Percentiles rank a stretch among this genome's conserved stretches.
Conservation (phyloP, 148 eudicot genomes). For the Rhododendron ovatum region DNA sequence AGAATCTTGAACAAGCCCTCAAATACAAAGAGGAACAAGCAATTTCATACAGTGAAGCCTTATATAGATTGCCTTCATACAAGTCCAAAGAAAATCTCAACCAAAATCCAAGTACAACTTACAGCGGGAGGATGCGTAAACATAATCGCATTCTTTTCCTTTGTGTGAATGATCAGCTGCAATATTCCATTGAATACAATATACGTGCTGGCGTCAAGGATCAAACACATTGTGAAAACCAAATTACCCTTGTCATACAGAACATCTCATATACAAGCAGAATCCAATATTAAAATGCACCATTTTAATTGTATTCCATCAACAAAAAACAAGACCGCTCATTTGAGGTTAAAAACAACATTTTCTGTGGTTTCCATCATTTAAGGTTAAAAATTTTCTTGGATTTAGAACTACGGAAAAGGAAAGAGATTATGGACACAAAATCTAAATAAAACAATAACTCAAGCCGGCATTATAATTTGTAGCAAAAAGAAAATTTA, state of each 20-base stretch:
- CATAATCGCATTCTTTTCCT: constrained; percentile 88
- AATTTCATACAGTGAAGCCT: background rate
- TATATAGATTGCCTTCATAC: background rate
- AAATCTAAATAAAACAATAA: background rate
- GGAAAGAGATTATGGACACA: background rate
- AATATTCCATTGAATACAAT: constrained; percentile 60
- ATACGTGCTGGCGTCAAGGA: constrained; percentile 85
- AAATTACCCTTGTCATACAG: background rate
- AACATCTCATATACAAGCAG: background rate
- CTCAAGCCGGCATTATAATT: background rate
- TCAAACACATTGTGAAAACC: constrained; percentile 17
- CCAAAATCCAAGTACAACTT: constrained; percentile 24
- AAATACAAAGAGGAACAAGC: background rate
- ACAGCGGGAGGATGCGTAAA: constrained; percentile 89
- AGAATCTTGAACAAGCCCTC: background rate
- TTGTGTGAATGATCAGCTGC: constrained; percentile 76
- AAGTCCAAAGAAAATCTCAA: background rate
- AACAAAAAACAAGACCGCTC: background rate
- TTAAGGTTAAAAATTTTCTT: background rate
- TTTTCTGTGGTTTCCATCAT: background rate
- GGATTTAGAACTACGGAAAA: background rate
- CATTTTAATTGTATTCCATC: background rate
- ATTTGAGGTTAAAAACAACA: background rate
- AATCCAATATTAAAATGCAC: background rate
- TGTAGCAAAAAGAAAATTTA: background rate